phyloP scores from a whole-genome alignment of 2,329 filamentous ascomycete genomes.

The Dothideomycetidae sp. region DNA sequence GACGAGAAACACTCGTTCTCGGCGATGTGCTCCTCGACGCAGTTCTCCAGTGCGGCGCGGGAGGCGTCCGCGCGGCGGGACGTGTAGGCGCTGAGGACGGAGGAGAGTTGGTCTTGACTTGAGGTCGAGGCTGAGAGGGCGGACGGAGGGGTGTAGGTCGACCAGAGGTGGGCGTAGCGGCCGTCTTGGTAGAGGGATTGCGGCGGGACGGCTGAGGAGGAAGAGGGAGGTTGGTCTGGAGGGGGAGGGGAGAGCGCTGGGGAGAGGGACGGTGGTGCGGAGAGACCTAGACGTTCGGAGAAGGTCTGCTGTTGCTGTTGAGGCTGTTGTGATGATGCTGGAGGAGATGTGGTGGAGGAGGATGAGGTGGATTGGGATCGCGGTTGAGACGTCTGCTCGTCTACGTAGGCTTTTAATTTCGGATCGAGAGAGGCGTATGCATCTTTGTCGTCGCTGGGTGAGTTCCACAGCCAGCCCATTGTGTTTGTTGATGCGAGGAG shows the following conservation, averaged over 20 bases:
- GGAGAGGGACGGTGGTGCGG: constrained; percentile 10
- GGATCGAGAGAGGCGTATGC: constrained; percentile 67
- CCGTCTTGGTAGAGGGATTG: constrained; percentile 54
- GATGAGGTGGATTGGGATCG: constrained; percentile 12
- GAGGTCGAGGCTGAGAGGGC: constrained; percentile 55
- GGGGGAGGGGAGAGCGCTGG: constrained; percentile 14
- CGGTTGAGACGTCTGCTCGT: constrained; percentile 62
- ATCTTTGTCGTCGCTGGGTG: constrained; percentile 36
- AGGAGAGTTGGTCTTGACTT: constrained; percentile 61
- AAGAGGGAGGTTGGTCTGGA: constrained; percentile 17
- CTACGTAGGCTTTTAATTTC: constrained; percentile 67
- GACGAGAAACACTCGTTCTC: constrained; percentile 69
- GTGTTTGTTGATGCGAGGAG: no score
- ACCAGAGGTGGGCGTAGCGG: constrained; percentile 80
- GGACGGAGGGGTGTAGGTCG: constrained; percentile 63
- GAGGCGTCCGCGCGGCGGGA: constrained; percentile 66
- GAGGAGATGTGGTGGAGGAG: constrained; percentile 19
- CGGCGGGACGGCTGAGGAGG: constrained; percentile 28
- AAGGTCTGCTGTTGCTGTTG: constrained; percentile 16
- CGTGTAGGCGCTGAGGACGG: constrained; percentile 74
- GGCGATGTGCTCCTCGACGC: constrained; percentile 69
- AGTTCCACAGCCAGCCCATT: constrained; percentile 53
- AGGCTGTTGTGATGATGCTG: constrained; percentile 49
- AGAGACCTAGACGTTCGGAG: constrained; percentile 20
- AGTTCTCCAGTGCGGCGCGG: constrained; percentile 80